Conservation (phyloP, 75 land plant genomes). For the Adiantum capillusveneris region DNA sequence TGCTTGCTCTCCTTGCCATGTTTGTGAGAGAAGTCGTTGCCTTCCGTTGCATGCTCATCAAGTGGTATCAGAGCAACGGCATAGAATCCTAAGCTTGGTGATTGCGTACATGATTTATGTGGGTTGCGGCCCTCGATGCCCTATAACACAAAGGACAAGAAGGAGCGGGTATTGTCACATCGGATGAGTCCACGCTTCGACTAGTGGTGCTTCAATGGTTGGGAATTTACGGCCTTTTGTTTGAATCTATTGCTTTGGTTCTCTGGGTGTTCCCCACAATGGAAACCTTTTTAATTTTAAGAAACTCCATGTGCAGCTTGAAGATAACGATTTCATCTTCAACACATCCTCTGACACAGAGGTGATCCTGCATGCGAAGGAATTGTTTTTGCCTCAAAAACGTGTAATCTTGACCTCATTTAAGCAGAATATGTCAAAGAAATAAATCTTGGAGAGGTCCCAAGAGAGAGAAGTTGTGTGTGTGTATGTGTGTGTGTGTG, state of each 20-base stretch:
- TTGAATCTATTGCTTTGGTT: slow-evolving; percentile 10
- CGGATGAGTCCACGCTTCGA: slow-evolving; percentile 1
- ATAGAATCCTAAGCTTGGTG: too few relatives aligned
- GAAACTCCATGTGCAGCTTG: slow-evolving; percentile 8
- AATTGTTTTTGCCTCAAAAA: slow-evolving; percentile 91
- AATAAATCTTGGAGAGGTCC: slow-evolving; percentile 20
- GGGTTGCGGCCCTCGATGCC: slow-evolving; percentile 34
- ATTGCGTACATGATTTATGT: too few relatives aligned
- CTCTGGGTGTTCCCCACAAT: slow-evolving; percentile 20
- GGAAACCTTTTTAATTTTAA: slow-evolving; percentile 21
- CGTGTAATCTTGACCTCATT: slow-evolving; percentile 77
- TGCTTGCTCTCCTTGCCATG: too few relatives aligned
- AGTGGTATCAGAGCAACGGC: too few relatives aligned
- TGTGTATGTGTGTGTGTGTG: too few relatives aligned
- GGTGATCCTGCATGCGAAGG: slow-evolving; percentile 46
- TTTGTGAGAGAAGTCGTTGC: too few relatives aligned
- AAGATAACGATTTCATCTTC: slow-evolving; percentile 20
- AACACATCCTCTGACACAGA: slow-evolving; percentile 18
- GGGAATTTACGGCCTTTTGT: slow-evolving; percentile 24
- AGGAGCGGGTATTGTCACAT: slow-evolving; percentile 22
- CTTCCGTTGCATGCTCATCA: too few relatives aligned
- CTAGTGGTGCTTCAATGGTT: slow-evolving; percentile 6
- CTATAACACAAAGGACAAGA: slow-evolving; percentile 31
- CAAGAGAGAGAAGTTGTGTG: too few relatives aligned
- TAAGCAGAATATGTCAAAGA: slow-evolving; percentile 22